phyloP scores from a whole-genome alignment of 768 basidiomycete genomes.

The Boletus tomentosulus region DNA sequence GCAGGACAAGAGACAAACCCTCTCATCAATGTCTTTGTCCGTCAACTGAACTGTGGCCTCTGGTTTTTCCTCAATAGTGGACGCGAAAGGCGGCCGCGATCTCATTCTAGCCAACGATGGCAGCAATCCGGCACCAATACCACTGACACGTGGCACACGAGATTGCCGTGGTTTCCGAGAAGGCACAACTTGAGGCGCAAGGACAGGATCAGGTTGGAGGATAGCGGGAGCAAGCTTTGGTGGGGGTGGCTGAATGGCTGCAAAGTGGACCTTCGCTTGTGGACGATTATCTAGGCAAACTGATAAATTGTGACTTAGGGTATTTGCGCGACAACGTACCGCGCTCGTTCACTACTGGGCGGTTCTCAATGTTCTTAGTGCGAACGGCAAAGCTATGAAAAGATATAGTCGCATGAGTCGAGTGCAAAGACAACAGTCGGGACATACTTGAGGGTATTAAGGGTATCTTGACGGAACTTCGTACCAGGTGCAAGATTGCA shows the following conservation, averaged over 20 bases:
- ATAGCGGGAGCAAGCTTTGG: slow-evolving; percentile 43
- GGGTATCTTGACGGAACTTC: slow-evolving; percentile 81
- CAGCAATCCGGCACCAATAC: slow-evolving; percentile 24
- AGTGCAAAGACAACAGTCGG: background rate
- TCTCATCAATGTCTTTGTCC: slow-evolving; percentile 71
- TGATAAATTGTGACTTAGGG: background rate
- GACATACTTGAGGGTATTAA: slow-evolving; percentile 85
- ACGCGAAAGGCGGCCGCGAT: slow-evolving; percentile 17
- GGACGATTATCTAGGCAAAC: slow-evolving; percentile 50
- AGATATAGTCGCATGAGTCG: background rate
- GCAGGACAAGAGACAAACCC: slow-evolving; percentile 37
- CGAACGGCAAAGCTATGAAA: slow-evolving; percentile 66
- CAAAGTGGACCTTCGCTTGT: slow-evolving; percentile 57
- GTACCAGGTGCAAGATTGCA: slow-evolving; percentile 83
- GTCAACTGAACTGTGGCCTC: slow-evolving; percentile 35
- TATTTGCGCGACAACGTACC: slow-evolving; percentile 39
- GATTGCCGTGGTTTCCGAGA: slow-evolving; percentile 28
- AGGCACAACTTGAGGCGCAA: slow-evolving; percentile 10
- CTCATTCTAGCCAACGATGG: slow-evolving; percentile 19
- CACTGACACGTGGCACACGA: slow-evolving; percentile 31
- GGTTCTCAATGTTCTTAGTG: slow-evolving; percentile 85
- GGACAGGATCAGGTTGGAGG: slow-evolving; percentile 39
- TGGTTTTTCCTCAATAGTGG: slow-evolving; percentile 13
- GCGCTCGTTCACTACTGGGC: slow-evolving; percentile 71
- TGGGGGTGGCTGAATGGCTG: slow-evolving; percentile 51